Evolutionary conservation across 202 grass and related monocot genomes (phyloP), one percentile per base, ranked within the genome.

Genomic region (Thinopyrum obtusiflorum): DNA sequence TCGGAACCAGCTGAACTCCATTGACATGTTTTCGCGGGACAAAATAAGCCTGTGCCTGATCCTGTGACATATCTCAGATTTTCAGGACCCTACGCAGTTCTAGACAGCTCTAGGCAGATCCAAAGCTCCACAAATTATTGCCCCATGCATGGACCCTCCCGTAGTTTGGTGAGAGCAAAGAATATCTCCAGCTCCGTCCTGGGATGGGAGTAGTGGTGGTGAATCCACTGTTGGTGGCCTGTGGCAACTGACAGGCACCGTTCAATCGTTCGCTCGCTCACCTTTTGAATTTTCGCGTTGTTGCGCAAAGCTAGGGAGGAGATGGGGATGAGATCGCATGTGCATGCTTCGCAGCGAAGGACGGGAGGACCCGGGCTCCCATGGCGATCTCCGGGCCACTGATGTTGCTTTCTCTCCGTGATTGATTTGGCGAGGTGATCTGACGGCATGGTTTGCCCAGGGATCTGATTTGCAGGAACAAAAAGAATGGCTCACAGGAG

Each of bases 291-390:
- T 28, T 24, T 78, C 26, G 7, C 11, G 61, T 18, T 46, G 80
- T 24, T 37, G 4, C 28, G 20, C 24, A 79, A 64, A 90, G 47
- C 17, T 6, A 7, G 65, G 42, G 32, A n/a, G 20, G 57, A 61
- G 74, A 61, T 74, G 17, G 39, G 74, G 80, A 81, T 87, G 80
- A 74, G 76, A 84, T 87, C 4, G 24, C 85, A 90, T 84, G 76
- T 84, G 89, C 76, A 53, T 51, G 42, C 33, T 74, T 83, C 46
- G 68, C 47, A 17, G 35, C 27, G 13, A 24, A 84, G 37, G 40
- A 44, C 55, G 42, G 40, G 36, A 59, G 53, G 53, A 59, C 53
- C 71, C 71, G 0, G 27, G 3, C 42, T 49, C 44, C 46, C 8
- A 24, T 40, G 69, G 44, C 46, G 84, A 21, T 68, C 61, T 26